Percentiles rank a stretch among this genome's conserved stretches.
Evolutionary conservation across 768 basidiomycete species (phyloP).

Genomic region (Cubamyces sp.): DNA sequence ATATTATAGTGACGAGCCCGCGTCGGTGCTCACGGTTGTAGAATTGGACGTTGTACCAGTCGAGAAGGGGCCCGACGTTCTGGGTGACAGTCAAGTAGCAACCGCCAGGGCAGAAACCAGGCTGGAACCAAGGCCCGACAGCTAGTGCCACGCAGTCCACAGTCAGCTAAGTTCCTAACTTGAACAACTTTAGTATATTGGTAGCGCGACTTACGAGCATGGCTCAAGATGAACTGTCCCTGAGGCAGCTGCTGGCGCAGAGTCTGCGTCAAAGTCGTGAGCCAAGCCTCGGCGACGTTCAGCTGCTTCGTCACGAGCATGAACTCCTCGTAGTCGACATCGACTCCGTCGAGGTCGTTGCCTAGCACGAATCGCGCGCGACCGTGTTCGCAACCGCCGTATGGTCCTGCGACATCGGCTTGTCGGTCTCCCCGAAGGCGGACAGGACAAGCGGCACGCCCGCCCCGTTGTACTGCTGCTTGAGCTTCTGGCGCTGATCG

Average conservation of each 20-base stretch:
- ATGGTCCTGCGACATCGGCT: conserved; percentile 48
- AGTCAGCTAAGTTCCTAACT: no score
- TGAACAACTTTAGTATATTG: no score
- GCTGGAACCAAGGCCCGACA: conserved; percentile 49
- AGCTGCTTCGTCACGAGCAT: conserved; percentile 62
- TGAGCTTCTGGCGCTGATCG: conserved; percentile 43
- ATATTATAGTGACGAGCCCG: no score
- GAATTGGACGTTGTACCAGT: conserved; percentile 51
- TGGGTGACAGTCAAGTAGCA: conserved; percentile 44
- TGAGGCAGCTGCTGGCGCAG: conserved; percentile 40
- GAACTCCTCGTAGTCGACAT: conserved; percentile 57
- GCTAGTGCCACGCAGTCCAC: conserved; percentile 37
- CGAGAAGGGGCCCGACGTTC: conserved; percentile 45
- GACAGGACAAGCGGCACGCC: conserved; percentile 65
- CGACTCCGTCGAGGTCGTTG: conserved; percentile 54
- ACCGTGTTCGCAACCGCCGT: conserved; percentile 41
- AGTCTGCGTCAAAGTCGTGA: conserved; percentile 41
- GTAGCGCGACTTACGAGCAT: conserved; percentile 40
- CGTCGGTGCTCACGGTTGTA: conserved; percentile 36
- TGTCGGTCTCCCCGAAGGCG: conserved; percentile 51
- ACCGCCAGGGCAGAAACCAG: conserved; percentile 39
- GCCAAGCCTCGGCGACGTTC: conserved; percentile 53
- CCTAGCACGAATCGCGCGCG: conserved; percentile 51
- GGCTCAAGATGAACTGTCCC: conserved; percentile 41
- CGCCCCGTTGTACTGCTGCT: conserved; percentile 52